Conservation (phyloP, 1,284 basidiomycete genomes). For the Tylopilus orsonianus region DNA sequence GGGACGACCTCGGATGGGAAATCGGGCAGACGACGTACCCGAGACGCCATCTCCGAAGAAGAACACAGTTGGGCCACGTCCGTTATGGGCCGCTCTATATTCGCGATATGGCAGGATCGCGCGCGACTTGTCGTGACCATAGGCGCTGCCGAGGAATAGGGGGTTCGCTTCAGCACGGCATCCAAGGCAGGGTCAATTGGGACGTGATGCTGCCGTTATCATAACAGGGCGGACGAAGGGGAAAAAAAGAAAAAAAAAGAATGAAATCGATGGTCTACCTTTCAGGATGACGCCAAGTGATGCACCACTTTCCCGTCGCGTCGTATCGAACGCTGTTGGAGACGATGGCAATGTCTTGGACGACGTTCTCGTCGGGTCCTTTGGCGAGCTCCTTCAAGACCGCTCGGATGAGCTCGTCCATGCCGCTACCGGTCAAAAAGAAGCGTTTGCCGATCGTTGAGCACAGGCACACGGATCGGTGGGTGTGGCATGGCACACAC, state of each 20-base stretch:
- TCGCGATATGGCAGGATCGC: constrained; percentile 80
- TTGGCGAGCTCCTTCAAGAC: constrained; percentile 81
- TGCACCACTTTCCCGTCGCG: constrained; percentile 70
- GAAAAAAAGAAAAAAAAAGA: background rate
- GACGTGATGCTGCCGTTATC: no score
- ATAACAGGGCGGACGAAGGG: background rate
- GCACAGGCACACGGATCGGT: constrained; percentile 5
- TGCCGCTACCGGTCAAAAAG: constrained; percentile 61
- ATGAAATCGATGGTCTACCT: constrained; percentile 44
- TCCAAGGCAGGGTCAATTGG: no score
- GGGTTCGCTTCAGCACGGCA: background rate
- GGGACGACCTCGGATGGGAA: background rate
- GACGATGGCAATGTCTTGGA: constrained; percentile 82
- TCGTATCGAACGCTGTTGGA: constrained; percentile 82
- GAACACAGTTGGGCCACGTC: constrained; percentile 75
- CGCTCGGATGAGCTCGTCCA: constrained; percentile 88
- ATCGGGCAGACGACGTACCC: constrained; percentile 45
- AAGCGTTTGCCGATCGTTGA: background rate
- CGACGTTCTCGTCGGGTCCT: constrained; percentile 51
- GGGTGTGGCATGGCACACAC: constrained; percentile 18
- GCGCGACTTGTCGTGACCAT: constrained; percentile 91
- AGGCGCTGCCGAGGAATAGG: constrained; percentile 33
- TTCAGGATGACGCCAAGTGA: constrained; percentile 85
- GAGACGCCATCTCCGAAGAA: constrained; percentile 97
- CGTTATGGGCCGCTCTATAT: constrained; percentile 48